Conservation (phyloP, 1,284 basidiomycete genomes). For the Taiwanofungus camphoratus region DNA sequence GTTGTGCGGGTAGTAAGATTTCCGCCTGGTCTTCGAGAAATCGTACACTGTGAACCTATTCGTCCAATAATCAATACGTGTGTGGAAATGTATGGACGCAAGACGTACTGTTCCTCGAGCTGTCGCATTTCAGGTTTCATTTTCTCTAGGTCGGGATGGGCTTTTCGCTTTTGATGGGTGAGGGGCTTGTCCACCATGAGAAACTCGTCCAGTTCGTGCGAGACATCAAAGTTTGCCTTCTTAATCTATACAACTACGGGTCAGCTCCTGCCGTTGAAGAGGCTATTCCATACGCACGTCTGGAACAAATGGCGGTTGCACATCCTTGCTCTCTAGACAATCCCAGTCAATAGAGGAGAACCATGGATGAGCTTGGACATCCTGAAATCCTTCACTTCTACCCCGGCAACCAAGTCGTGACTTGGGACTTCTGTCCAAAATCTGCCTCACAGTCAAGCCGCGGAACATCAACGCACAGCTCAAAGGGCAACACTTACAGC, state of each 20-base stretch:
- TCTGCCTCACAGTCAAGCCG: constrained; percentile 36
- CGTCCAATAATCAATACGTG: background rate
- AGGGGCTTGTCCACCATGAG: constrained; percentile 95
- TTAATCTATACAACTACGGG: constrained; percentile 56
- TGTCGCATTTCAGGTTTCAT: constrained; percentile 88
- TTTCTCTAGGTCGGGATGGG: constrained; percentile 75
- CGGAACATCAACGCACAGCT: background rate
- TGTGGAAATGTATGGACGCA: constrained; percentile 33
- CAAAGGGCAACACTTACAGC: constrained; percentile 37
- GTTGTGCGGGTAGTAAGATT: constrained; percentile 77
- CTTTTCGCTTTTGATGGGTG: constrained; percentile 88
- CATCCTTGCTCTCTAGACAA: constrained; percentile 67
- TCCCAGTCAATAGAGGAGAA: constrained; percentile 81
- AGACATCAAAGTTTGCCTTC: constrained; percentile 95
- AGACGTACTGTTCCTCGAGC: constrained; percentile 85
- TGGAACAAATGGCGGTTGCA: constrained; percentile 84
- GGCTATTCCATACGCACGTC: constrained; percentile 54
- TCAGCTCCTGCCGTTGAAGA: constrained; percentile 10
- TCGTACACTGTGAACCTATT: constrained; percentile 75
- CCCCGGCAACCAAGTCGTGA: constrained; percentile 79
- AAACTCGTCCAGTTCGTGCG: constrained; percentile 95
- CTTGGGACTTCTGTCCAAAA: constrained; percentile 80
- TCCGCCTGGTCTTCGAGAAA: constrained; percentile 55
- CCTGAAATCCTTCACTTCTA: constrained; percentile 61
- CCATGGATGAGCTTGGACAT: constrained; percentile 85